Percentiles rank a stretch among this genome's conserved stretches.
Conservation (phyloP, 768 basidiomycete species). For the Cantharellus cinnabarinus region DNA sequence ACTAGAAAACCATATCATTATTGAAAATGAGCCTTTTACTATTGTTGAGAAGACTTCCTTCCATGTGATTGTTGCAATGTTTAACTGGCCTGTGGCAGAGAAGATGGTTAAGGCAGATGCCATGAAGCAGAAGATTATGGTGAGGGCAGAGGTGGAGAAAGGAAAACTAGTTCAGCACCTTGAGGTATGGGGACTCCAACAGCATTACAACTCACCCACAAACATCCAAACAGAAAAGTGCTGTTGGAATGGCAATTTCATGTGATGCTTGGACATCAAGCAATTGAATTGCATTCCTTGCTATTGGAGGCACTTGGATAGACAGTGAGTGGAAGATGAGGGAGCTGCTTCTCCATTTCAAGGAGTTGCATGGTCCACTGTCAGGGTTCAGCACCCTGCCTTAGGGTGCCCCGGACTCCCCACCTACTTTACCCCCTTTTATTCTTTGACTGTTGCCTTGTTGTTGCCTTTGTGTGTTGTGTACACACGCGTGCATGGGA, state of each 20-base stretch:
- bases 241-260: not conserved
- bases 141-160: not conserved
- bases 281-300: constrained; percentile 1
- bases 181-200: constrained; percentile 7
- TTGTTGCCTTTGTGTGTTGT: no score
- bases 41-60: constrained; percentile 6
- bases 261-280: constrained; percentile 1
- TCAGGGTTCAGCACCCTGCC: no score
- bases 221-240: not conserved
- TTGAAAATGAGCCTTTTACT: constrained; percentile 11
- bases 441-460: no score
- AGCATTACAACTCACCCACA: constrained; percentile 5
- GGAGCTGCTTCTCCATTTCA: constrained; percentile 1
- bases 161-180: constrained; percentile 9
- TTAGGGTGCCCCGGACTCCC: no score
- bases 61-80: constrained; percentile 8
- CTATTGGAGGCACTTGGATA: not conserved
- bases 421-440: no score
- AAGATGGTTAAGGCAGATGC: constrained; percentile 4
- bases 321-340: constrained; percentile 1
- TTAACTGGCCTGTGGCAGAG: constrained; percentile 3
- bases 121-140: constrained; percentile 5
- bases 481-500: no score
- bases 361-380: not conserved
- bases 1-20: constrained; percentile 8